Base-by-base conservation (phyloP, 495 filamentous ascomycete genomes). In the Aspergillus panamensis region DNA sequence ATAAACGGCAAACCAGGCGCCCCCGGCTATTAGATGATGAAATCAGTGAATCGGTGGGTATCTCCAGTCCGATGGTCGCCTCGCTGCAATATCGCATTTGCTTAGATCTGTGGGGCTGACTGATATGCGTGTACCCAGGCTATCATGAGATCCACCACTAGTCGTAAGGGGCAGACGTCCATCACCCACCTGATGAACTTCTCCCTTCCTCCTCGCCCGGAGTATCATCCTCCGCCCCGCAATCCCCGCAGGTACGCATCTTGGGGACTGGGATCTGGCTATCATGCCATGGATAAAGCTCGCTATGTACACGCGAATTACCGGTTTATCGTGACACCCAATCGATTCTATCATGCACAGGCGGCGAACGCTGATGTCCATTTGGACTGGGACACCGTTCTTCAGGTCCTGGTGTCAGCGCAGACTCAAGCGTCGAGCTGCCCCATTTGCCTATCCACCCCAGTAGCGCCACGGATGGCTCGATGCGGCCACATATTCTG, bases 401-500 rank as follows among this genome's bases (percentile, higher is more conserved):
- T 96, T 40, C 94, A 98, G 67, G 87, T 98, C 45, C 78, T 98
- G 40, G 94, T 88, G 2, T 97, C 94, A 8, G 84, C 88, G 47
- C 85, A 91, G 69, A 96, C 92, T 1, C 94, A 98, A 72, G 79
- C 83, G 33, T 82, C 93, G 4, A 88, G 86, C 33, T 98, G 94
- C 69, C 94, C 94, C 0, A 97, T 98, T 44, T 98, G 94, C 66
- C 77, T 98, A 20, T 96, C 89, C 1, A 86, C 82, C 35, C 93
- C 94, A 0, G 90, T 96, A 6, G 94, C 94, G 4, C 93, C 94
- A 29, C 87, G 95, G 55, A 98, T 98, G 94, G 92, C 94, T 40
- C 92, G 89, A 63, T 98, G 94, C 68, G 94, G 94, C 13, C 94
- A 98, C 68, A 96, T 98, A 25, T 97, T 97, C 67, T 98, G 94